Evolutionary conservation across 2,329 filamentous ascomycete species (phyloP).

Genomic region (Claviceps sp.): DNA sequence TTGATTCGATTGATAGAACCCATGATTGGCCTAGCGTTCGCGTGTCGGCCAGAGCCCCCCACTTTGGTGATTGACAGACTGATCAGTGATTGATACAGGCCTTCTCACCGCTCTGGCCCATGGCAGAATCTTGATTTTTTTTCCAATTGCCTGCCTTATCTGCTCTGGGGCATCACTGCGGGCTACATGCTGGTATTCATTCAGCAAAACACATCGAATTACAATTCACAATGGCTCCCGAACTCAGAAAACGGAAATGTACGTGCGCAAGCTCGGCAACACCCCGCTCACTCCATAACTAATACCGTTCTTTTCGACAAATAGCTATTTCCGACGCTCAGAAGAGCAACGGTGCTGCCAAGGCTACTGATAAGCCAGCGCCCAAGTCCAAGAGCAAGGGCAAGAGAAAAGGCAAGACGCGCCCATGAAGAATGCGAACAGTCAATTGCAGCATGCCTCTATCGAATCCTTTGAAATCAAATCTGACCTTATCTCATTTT

Average conservation of each 20-base stretch:
- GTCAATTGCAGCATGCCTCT: background rate
- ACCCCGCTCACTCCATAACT: conserved; percentile 7
- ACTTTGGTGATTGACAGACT: conserved; percentile 2
- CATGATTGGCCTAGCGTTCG: background rate
- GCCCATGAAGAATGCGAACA: background rate
- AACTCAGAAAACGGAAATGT: conserved; percentile 28
- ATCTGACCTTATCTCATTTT: conserved; percentile 8
- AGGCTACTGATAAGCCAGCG: conserved; percentile 19
- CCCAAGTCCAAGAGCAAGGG: conserved; percentile 23
- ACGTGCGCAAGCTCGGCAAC: conserved; percentile 1
- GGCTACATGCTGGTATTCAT: background rate
- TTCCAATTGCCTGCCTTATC: background rate
- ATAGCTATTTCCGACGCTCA: conserved; percentile 16
- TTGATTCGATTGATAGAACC: background rate
- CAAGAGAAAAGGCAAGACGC: conserved; percentile 20
- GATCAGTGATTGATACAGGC: conserved; percentile 13
- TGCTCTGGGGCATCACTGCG: background rate
- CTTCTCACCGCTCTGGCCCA: conserved; percentile 18
- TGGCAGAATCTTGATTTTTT: conserved; percentile 26
- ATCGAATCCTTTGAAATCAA: background rate
- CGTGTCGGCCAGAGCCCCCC: background rate
- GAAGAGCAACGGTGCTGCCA: conserved; percentile 16
- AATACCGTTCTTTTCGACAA: background rate
- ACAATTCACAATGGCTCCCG: conserved; percentile 29
- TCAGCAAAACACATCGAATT: conserved; percentile 3